Evolutionary conservation across 1,284 basidiomycete genomes (phyloP).

Genomic region (Apiotrichum mycotoxinovorans): DNA sequence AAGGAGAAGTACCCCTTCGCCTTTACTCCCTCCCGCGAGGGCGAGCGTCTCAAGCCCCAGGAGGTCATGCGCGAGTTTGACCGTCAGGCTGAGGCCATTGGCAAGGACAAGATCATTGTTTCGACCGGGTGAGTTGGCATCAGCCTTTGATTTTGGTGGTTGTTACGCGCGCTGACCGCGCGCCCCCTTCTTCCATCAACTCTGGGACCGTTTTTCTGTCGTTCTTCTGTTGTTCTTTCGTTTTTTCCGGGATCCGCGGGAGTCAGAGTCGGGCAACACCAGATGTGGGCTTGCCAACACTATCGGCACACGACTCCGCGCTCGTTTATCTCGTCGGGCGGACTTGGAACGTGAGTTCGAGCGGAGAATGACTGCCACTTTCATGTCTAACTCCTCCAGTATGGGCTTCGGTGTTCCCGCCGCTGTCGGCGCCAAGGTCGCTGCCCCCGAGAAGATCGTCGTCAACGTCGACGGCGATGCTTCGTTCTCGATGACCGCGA

Average conservation of each 20-base stretch:
- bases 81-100: constrained; percentile 61
- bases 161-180: background rate
- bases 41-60: constrained; percentile 85
- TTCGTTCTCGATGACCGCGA: constrained; percentile 97
- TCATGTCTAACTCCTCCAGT: background rate
- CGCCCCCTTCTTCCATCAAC: no score
- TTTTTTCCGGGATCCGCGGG: no score
- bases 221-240: no score
- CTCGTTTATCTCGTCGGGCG: constrained; percentile 92
- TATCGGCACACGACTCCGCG: constrained; percentile 86
- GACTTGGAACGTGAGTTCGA: constrained; percentile 64
- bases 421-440: constrained; percentile 94
- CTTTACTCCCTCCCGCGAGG: constrained; percentile 64
- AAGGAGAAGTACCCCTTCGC: constrained; percentile 89
- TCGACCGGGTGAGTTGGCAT: constrained; percentile 61
- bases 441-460: constrained; percentile 86
- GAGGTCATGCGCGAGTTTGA: constrained; percentile 93
- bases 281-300: constrained; percentile 98
- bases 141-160: constrained; percentile 52
- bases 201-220: no score
- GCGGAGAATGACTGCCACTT: constrained; percentile 38
- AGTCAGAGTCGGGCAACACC: constrained; percentile 82
- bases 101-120: constrained; percentile 79
- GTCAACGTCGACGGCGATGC: constrained; percentile 97
- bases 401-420: constrained; percentile 98